phyloP scores from a whole-genome alignment of 2,329 filamentous ascomycete genomes.

The Penicillium polonicum region DNA sequence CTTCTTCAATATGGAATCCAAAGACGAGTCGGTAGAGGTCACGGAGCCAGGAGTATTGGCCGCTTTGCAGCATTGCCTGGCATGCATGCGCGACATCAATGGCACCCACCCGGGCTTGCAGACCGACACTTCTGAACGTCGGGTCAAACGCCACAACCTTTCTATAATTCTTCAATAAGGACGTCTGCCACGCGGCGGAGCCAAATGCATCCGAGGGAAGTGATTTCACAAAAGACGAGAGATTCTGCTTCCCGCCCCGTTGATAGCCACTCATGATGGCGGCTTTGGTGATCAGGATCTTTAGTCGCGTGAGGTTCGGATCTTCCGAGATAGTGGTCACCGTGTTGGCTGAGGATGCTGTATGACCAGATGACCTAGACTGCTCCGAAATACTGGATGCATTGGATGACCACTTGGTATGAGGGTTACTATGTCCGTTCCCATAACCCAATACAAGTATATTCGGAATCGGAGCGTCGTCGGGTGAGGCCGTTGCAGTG shows the following conservation, averaged over 20 bases:
- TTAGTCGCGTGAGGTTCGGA: constrained; percentile 72
- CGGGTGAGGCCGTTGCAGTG: constrained; percentile 77
- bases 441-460: constrained; percentile 81
- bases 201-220: constrained; percentile 79
- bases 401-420: constrained; percentile 69
- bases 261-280: constrained; percentile 81
- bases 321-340: constrained; percentile 60
- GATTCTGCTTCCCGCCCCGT: constrained; percentile 55
- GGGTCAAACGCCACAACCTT: constrained; percentile 73
- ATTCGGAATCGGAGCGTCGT: constrained; percentile 77
- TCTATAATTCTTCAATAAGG: constrained; percentile 75
- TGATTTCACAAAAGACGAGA: constrained; percentile 74
- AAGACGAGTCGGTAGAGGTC: constrained; percentile 85
- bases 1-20: constrained; percentile 78
- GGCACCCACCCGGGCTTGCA: constrained; percentile 48
- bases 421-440: constrained; percentile 53
- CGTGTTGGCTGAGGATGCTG: constrained; percentile 47
- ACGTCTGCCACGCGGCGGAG: constrained; percentile 65
- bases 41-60: constrained; percentile 74
- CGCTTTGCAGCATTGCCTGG: constrained; percentile 67
- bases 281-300: constrained; percentile 76
- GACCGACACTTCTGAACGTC: constrained; percentile 53
- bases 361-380: constrained; percentile 61
- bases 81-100: constrained; percentile 80
- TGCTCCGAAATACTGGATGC: constrained; percentile 77